Evolutionary conservation across 2,329 filamentous ascomycete species (phyloP), one percentile per base, ranked within the genome.

Genomic region (Albophoma yamanashiensis): DNA sequence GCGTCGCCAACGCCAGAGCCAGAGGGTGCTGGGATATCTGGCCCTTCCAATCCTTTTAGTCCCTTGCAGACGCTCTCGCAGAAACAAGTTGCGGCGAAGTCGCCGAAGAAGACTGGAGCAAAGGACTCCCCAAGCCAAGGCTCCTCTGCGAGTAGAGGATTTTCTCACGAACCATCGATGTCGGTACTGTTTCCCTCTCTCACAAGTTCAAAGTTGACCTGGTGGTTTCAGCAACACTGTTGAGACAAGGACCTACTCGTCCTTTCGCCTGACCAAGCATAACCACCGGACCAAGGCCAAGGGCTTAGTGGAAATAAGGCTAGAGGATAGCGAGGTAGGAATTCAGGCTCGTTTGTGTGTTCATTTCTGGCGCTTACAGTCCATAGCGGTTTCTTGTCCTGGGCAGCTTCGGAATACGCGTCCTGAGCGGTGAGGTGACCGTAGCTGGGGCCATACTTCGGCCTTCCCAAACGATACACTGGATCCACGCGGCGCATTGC

Each of bases 401-500:
- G 14, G 90, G 90, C 1, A 86, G 83, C 66, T 94, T 86, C 70
- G 83, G 85, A 20, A 69, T 93, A 38, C 76, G 76, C 15, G 79
- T 93, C 0, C 67, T 76, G 11, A 78, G 77, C 58, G 90, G 90
- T 2, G 78, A 85, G 52, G 75, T 89, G 31, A 85, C 82, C 1
- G 71, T 93, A 34, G 81, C 84, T 17, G 89, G 89, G 20, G 85
- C 88, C 8, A 82, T 79, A 8, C 69, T 93, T 4, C 75, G 76
- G 14, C 69, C 80, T 1, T 76, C 78, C 0, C 73, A 78, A 34
- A 70, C 66, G 1, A 68, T 75, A 7, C 75, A 81, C 63, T 85
- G 82, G 76, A 78, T 90, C 20, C 84, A 83, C 69, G 87, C 88
- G 20, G 83, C 89, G 1, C 80, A 82, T 50, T 89, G 86, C 43